Conservation (phyloP, 805 yeast species). For the Candida hispaniensis region DNA sequence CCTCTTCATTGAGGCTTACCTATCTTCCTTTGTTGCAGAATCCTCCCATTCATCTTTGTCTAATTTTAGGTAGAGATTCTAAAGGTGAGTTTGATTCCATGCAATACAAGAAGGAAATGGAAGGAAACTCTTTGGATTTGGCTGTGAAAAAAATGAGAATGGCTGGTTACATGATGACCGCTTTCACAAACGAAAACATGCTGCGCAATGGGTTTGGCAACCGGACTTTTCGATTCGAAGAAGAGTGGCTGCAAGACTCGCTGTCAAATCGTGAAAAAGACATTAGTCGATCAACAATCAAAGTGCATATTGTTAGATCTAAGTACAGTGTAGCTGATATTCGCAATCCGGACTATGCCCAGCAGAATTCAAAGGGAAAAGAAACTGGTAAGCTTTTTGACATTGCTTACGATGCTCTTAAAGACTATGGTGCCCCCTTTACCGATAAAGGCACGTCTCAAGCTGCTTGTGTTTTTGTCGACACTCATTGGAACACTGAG, state of each 20-base stretch:
- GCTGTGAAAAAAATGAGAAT: conserved; percentile 67
- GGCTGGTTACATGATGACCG: conserved; percentile 82
- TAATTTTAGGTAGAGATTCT: conserved; percentile 69
- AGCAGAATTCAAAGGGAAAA: conserved; percentile 65
- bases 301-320: conserved; percentile 65
- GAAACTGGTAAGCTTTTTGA: conserved; percentile 67
- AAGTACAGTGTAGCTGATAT: conserved; percentile 60
- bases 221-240: conserved; percentile 64
- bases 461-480: conserved; percentile 79
- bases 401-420: conserved; percentile 68
- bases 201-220: conserved; percentile 63
- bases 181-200: conserved; percentile 88
- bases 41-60: conserved; percentile 72
- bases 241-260: conserved; percentile 48
- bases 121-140: conserved; percentile 54
- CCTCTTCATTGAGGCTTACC: conserved; percentile 31
- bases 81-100: conserved; percentile 64
- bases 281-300: conserved; percentile 46
- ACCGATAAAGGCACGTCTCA: conserved; percentile 42
- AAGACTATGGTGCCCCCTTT: conserved; percentile 46
- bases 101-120: conserved; percentile 29
- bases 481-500: conserved; percentile 68
- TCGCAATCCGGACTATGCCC: conserved; percentile 71
- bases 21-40: conserved; percentile 50
- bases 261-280: conserved; percentile 37